Evolutionary conservation across 495 filamentous ascomycete genomes (phyloP).

Genomic region (Podospora bellae-mahoneyi): DNA sequence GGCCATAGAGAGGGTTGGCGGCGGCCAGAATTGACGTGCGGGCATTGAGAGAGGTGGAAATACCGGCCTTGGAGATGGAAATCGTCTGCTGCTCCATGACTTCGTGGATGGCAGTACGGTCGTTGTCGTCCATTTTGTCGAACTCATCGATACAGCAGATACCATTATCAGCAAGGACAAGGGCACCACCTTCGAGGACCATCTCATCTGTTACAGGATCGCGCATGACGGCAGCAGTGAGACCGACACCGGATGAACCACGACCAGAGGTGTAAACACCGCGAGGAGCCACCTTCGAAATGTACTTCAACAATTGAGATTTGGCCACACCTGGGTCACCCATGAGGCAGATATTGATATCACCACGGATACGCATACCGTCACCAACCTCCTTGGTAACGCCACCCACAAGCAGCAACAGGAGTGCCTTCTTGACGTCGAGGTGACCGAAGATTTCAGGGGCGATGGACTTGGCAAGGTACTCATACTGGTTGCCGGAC

Average conservation of each 20-base stretch:
- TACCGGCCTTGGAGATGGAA: slow-evolving; percentile 96
- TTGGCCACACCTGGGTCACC: slow-evolving; percentile 99
- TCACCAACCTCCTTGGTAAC: slow-evolving; percentile 97
- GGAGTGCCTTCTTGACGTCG: slow-evolving; percentile 95
- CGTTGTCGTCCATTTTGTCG: slow-evolving; percentile 98
- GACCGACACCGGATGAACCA: slow-evolving; percentile 92
- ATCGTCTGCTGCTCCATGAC: slow-evolving; percentile 99
- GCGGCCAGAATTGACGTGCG: slow-evolving; percentile 96
- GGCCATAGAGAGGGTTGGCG: slow-evolving; percentile 94
- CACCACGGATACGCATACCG: slow-evolving; percentile 95
- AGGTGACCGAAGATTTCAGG: slow-evolving; percentile 96
- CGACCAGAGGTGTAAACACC: slow-evolving; percentile 98
- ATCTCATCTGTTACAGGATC: slow-evolving; percentile 98
- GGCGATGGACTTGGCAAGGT: slow-evolving; percentile 89
- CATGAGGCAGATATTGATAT: slow-evolving; percentile 98
- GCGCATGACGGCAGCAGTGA: slow-evolving; percentile 97
- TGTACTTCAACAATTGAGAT: slow-evolving; percentile 95
- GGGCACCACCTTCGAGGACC: slow-evolving; percentile 93
- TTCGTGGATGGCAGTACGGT: slow-evolving; percentile 97
- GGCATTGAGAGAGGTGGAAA: slow-evolving; percentile 92
- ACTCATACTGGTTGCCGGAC: slow-evolving; percentile 90
- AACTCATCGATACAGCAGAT: slow-evolving; percentile 99
- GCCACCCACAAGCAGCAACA: slow-evolving; percentile 91
- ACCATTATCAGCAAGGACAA: slow-evolving; percentile 95
- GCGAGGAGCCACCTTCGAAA: slow-evolving; percentile 94